Percentiles rank a stretch among this genome's conserved stretches.
These are phyloP conservation scores for Lyophyllum semitale DNA, from an alignment of 768 basidiomycete genomes.

Conservation along the genomic window DNA sequence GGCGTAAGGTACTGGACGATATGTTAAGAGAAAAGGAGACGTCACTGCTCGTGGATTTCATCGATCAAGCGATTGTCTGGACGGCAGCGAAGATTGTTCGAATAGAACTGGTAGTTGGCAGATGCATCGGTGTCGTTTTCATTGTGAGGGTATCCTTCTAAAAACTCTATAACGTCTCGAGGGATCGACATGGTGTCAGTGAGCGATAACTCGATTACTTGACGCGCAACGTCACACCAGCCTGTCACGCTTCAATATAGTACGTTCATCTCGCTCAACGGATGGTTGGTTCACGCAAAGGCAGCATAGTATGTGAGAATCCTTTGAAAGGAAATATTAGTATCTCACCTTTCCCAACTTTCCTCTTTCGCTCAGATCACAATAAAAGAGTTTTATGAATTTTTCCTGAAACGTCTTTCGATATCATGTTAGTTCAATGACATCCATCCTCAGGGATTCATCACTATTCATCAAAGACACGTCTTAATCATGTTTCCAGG, in stretches of 20 bases:
- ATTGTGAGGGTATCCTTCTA: constrained; percentile 51
- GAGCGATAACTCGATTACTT: background rate
- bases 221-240: background rate
- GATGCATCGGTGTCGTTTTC: constrained; percentile 38
- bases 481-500: background rate
- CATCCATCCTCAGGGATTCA: no score
- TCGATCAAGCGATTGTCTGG: constrained; percentile 66
- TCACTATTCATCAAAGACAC: background rate
- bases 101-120: constrained; percentile 65
- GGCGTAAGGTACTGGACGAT: background rate
- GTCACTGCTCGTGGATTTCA: constrained; percentile 61
- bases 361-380: background rate
- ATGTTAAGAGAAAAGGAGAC: constrained; percentile 12
- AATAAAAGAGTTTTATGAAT: background rate
- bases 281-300: background rate
- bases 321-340: no score
- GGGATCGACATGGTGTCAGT: constrained; percentile 44
- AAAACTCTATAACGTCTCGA: constrained; percentile 56
- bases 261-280: background rate
- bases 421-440: no score
- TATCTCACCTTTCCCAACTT: background rate
- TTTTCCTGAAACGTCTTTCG: background rate
- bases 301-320: background rate
- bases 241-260: background rate
- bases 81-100: constrained; percentile 52